phyloP scores from a whole-genome alignment of 352 stramenopile genomes.

The Globisporangium perplexum region DNA sequence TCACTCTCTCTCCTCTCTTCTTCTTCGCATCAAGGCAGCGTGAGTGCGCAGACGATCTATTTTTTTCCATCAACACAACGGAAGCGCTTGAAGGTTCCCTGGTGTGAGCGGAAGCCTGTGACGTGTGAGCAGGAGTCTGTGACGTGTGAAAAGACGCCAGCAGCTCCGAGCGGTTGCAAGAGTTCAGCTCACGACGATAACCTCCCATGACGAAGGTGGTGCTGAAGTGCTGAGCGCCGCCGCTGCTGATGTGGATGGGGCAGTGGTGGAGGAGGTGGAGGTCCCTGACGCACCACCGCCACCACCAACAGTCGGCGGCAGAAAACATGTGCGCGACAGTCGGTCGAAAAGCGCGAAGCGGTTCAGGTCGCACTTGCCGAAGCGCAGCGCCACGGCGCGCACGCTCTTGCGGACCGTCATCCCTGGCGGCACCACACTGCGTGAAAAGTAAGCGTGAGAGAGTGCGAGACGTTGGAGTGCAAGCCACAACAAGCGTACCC shows the following conservation, averaged over 20 bases:
- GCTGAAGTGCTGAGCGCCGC: not conserved
- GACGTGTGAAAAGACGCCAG: not conserved
- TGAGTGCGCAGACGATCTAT: too few relatives aligned
- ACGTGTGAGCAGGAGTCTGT: not conserved
- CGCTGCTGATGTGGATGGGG: not conserved
- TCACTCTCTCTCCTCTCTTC: too few relatives aligned
- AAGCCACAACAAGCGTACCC: conserved; percentile 26
- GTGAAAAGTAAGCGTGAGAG: conserved; percentile 2
- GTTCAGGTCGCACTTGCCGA: conserved; percentile 35
- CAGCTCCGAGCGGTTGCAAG: not conserved
- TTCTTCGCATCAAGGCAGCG: too few relatives aligned
- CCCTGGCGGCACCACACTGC: conserved; percentile 31
- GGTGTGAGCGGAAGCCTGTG: not conserved
- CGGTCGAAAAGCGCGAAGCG: conserved; percentile 53
- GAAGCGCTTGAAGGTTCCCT: conserved; percentile 1
- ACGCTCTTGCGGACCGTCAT: conserved; percentile 61
- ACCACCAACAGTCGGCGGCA: conserved; percentile 21
- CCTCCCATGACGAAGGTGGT: conserved; percentile 13
- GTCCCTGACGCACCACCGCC: too few relatives aligned
- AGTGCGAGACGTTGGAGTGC: too few relatives aligned
- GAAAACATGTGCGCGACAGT: conserved; percentile 55
- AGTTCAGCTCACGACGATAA: conserved; percentile 16
- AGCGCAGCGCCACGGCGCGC: conserved; percentile 43
- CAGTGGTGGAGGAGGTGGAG: not conserved
- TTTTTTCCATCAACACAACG: not conserved